phyloP scores from a whole-genome alignment of 164 flowering plant species.

The Liquidambar formosana region DNA sequence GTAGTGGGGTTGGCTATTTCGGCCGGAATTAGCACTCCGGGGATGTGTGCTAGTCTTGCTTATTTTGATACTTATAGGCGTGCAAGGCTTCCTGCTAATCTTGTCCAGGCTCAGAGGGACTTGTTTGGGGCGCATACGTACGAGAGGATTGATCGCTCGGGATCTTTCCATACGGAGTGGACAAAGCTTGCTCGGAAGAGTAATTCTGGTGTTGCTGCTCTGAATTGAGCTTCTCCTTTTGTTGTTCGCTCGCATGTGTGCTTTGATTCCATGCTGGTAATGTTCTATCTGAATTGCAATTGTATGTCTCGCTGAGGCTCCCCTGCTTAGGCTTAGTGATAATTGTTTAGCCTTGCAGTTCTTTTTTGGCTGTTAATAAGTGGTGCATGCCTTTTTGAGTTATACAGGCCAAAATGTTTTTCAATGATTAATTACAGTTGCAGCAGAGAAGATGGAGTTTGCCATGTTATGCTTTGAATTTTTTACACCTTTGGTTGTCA shows the following conservation, averaged over 20 bases:
- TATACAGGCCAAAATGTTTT: background rate
- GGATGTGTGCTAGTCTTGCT: conserved; percentile 54
- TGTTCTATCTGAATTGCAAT: conserved; percentile 11
- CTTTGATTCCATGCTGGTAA: conserved; percentile 4
- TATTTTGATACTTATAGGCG: conserved; percentile 56
- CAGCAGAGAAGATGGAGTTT: conserved; percentile 5
- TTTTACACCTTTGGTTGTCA: too few species aligned
- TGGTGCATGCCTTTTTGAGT: conserved; percentile 22
- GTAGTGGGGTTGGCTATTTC: conserved; percentile 48
- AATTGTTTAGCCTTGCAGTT: too few species aligned
- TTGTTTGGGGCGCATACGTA: conserved; percentile 59
- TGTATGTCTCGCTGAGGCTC: conserved; percentile 6
- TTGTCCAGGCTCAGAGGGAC: conserved; percentile 61
- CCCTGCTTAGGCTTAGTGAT: too few species aligned
- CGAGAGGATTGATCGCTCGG: conserved; percentile 48
- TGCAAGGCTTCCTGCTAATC: conserved; percentile 49
- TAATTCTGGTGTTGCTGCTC: conserved; percentile 28
- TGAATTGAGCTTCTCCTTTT: conserved; percentile 23
- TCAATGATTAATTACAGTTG: background rate
- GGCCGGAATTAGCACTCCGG: conserved; percentile 51
- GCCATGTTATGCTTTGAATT: too few species aligned
- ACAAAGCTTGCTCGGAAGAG: conserved; percentile 44
- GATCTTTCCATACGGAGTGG: conserved; percentile 52
- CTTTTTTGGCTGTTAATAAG: conserved; percentile 22
- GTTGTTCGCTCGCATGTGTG: conserved; percentile 1